Evolutionary conservation across 2,329 filamentous ascomycete species (phyloP), one percentile per base, ranked within the genome.

Genomic region (Fusarium sulawesiense): DNA sequence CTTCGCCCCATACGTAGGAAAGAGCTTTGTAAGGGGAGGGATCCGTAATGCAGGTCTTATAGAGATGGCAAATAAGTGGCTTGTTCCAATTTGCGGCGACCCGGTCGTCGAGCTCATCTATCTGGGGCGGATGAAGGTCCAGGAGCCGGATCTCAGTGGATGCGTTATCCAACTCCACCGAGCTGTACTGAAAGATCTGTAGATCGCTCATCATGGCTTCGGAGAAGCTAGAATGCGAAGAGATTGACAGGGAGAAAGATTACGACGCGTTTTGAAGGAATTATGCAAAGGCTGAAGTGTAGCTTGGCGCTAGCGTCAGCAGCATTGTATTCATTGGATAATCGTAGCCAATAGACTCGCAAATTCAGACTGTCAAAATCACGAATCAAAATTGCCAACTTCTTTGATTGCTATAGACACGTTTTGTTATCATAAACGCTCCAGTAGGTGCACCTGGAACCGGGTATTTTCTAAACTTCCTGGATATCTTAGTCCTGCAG

Each of bases 401-500:
- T 27, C 25, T 27, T 27, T 27, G 25, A 10, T 27, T 27, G 25
- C 25, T 27, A 27, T 10, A 4, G 3, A 27, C 10, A 27, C 25
- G 25, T 10, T 0, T 50, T 3, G 4, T 12, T 20, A 48, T 44
- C 14, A 48, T 32, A 40, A n/a, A 0, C 49, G 60, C 29, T 63
- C 44, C 1, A 64, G 6, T 1, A 64, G 7, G 0, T 64, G 60
- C 4, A 64, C 59, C 12, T 64, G 60, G 3, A 64, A 12, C 10
- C 29, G 56, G 6, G 25, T 64, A 40, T 64, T 64, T 25, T 64
- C 60, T 9, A 64, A 2, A n/a, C 60, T 56, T 40, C 60, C 60
- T 2, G 60, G 60, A 21, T 14, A 64, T 32, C 49, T 56, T 0
- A 64, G 12, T 2, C 13, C 48, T 4, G 44, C 0, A 18, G 60